These are phyloP conservation scores for Boletus huronensis DNA, from an alignment of 768 basidiomycete genomes.

Conservation along the genomic window DNA sequence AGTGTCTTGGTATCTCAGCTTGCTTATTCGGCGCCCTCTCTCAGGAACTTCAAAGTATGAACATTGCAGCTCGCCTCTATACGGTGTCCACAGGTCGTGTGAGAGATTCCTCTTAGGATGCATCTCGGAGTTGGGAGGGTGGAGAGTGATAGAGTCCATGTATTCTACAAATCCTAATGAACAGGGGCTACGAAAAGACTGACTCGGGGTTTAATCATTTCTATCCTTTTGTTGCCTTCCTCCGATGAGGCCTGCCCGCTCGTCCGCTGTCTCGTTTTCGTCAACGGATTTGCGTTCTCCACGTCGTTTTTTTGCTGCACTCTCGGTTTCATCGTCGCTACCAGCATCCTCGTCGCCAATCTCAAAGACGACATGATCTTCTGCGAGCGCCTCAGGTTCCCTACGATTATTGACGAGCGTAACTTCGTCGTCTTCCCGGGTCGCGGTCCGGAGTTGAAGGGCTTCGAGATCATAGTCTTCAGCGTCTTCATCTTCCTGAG, in stretches of 20 bases:
- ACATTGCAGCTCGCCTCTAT: slow-evolving; percentile 85
- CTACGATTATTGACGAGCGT: slow-evolving; percentile 66
- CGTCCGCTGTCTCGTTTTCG: slow-evolving; percentile 48
- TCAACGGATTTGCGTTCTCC: slow-evolving; percentile 40
- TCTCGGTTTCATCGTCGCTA: slow-evolving; percentile 61
- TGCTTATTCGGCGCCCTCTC: background rate
- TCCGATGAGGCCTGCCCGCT: slow-evolving; percentile 65
- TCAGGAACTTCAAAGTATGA: slow-evolving; percentile 94
- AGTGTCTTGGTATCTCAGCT: background rate
- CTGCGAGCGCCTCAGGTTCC: slow-evolving; percentile 45
- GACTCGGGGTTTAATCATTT: slow-evolving; percentile 29
- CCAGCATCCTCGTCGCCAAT: slow-evolving; percentile 80
- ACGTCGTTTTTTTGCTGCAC: slow-evolving; percentile 47
- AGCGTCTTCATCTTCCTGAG: slow-evolving; percentile 91
- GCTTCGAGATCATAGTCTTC: slow-evolving; percentile 89
- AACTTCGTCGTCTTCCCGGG: slow-evolving; percentile 59
- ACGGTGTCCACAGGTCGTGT: slow-evolving; percentile 86
- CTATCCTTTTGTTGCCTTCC: slow-evolving; percentile 34
- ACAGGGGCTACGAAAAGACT: slow-evolving; percentile 11
- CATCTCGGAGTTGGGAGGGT: background rate
- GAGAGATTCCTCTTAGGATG: slow-evolving; percentile 44
- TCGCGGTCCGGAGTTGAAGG: slow-evolving; percentile 52
- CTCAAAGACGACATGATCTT: slow-evolving; percentile 83
- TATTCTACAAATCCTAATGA: slow-evolving; percentile 35
- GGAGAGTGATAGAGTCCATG: slow-evolving; percentile 21